Base-by-base conservation (phyloP, 768 basidiomycete genomes). In the Cantharellus anzutake region DNA sequence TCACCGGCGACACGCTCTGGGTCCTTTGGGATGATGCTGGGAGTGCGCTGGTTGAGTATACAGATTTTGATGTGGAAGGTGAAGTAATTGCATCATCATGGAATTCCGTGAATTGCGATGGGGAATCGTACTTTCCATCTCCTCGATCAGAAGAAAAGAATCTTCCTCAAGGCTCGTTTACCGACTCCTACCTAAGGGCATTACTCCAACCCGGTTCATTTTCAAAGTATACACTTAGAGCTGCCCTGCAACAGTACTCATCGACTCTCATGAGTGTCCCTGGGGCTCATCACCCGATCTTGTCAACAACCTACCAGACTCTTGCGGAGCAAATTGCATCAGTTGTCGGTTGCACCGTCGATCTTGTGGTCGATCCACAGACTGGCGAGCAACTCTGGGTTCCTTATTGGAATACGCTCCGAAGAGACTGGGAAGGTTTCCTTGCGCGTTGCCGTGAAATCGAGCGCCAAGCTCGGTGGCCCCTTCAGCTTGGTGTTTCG, bases 371-470 rank as follows among this genome's bases (percentile, higher is more conserved):
- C 48, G 84, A 87, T 66, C 75, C 82, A 0, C 80, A 84, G 62
- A 91, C 87, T 2, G 91, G 91, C 14, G 83, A 83, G 42, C 75
- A 80, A 52, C 81, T 84, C 63, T 76, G 89, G 66, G 79, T 80
- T 51, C 82, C 81, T 51, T 91, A 89, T 67, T 84, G 87, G 81
- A 84, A 79, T 64, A 81, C 84, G 0, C 70, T 96, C 65, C 92
- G 88, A 69, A 74, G 86, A 52, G 92, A 97, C 65, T 98, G 94
- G 93, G 86, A 97, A 67, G 91, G 93, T 2, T 93, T 97, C 66
- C 81, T 93, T 62, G 85, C 92, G 4, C 78, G 88, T 60, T 92
- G 89, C 66, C 80, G 86, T 58, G 89, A 91, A 63, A 75, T 92
- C n/a, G 93, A 96, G 71, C 82, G 86, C 50, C 81, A 80, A 62